Evolutionary conservation across 345 rosid genomes (phyloP).

Genomic region (Hevea brasiliensis): DNA sequence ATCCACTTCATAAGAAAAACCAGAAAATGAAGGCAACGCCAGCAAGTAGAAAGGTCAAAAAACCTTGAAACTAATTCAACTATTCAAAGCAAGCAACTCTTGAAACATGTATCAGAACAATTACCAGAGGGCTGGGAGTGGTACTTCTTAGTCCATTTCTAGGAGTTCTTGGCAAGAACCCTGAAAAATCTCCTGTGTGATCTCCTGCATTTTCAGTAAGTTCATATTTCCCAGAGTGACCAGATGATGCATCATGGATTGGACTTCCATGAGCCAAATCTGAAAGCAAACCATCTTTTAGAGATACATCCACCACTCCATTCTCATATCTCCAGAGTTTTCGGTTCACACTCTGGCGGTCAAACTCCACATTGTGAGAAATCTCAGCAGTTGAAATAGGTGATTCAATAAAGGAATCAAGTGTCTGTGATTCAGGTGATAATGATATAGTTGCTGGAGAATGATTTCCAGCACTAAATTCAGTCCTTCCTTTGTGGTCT

Average conservation of each 20-base stretch:
- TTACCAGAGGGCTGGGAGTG: constrained; percentile 77
- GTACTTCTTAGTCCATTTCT: constrained; percentile 42
- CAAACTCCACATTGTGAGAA: constrained; percentile 40
- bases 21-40: not conserved
- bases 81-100: not conserved
- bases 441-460: constrained; percentile 62
- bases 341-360: constrained; percentile 60
- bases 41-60: not conserved
- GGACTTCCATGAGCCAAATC: constrained; percentile 43
- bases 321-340: constrained; percentile 57
- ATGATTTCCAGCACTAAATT: constrained; percentile 24
- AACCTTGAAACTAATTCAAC: not conserved
- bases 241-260: constrained; percentile 38
- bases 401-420: constrained; percentile 55
- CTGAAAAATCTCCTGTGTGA: constrained; percentile 48
- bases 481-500: constrained; percentile 28
- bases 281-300: constrained; percentile 73
- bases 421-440: constrained; percentile 82
- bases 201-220: constrained; percentile 29
- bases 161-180: constrained; percentile 48
- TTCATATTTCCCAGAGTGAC: constrained; percentile 32
- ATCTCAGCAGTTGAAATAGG: constrained; percentile 53
- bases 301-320: constrained; percentile 65
- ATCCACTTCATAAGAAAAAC: not conserved
- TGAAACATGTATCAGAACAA: not conserved